Conservation (phyloP, 345 rosid genomes). For the Euphorbia peplus region DNA sequence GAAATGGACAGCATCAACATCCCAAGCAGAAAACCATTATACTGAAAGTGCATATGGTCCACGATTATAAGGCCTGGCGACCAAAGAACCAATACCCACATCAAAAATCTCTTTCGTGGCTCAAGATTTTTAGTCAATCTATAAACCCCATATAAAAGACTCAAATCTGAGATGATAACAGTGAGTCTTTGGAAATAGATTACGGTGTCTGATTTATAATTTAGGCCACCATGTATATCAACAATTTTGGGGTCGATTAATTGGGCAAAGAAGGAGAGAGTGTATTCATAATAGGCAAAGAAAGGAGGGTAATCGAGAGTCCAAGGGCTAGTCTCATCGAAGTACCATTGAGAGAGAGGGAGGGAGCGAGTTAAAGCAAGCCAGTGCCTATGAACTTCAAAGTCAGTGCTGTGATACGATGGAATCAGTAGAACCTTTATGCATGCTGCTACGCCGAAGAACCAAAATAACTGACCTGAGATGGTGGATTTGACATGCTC, state of each 20-base stretch:
- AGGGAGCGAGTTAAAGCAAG: slow-evolving; percentile 78
- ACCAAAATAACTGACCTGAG: slow-evolving; percentile 45
- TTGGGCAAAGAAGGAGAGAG: slow-evolving; percentile 56
- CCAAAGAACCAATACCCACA: slow-evolving; percentile 69
- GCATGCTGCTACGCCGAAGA: slow-evolving; percentile 49
- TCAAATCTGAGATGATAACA: slow-evolving; percentile 70
- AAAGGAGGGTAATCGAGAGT: slow-evolving; percentile 94
- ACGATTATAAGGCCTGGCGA: slow-evolving; percentile 81
- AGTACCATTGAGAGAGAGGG: slow-evolving; percentile 79
- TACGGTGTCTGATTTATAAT: slow-evolving; percentile 47
- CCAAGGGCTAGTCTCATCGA: slow-evolving; percentile 85
- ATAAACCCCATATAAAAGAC: slow-evolving; percentile 52
- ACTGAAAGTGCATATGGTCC: slow-evolving; percentile 92
- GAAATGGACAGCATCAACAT: slow-evolving; percentile 75
- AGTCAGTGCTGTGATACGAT: slow-evolving; percentile 78
- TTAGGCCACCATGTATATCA: slow-evolving; percentile 54
- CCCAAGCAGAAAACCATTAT: slow-evolving; percentile 85
- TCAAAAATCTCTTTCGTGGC: slow-evolving; percentile 36
- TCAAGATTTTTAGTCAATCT: slow-evolving; percentile 42
- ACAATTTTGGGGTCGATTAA: slow-evolving; percentile 67
- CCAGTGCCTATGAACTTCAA: slow-evolving; percentile 98
- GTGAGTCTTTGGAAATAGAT: slow-evolving; percentile 64
- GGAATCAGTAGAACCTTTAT: slow-evolving; percentile 75
- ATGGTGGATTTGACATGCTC: neutral
- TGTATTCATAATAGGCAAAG: slow-evolving; percentile 63